Evolutionary conservation across 495 filamentous ascomycete species (phyloP), one percentile per base, ranked within the genome.

Genomic region (Daldinia concentrica): DNA sequence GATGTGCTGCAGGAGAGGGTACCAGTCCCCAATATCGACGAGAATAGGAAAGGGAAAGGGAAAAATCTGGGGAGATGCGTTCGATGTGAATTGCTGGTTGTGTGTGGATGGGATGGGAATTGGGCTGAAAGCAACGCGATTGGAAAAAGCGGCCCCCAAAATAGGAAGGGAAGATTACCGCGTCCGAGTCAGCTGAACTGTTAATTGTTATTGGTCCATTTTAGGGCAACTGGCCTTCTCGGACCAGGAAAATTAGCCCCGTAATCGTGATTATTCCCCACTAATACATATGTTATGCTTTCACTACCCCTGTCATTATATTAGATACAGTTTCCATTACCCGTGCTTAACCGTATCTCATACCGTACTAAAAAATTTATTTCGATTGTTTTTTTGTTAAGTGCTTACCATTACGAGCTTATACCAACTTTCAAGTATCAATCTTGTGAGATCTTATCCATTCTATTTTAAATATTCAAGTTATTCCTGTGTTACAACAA

Each of bases 51-150:
- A 73, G 65, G 66, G 62, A 65, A 69, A 61, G 55, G 24, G 9
- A 68, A 67, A 72, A 68, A 72, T 72, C 69, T 73, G 64, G 65
- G 65, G 65, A 73, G 65, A 68, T 65, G 64, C 64, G 60, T 48
- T 68, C 48, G 61, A 68, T 62, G 58, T 59, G 57, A 32, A 60
- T 48, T 32, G 57, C 57, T 60, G 62, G 62, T 58, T 58, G 52
- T 30, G 27, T 43, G 62, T 65, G 39, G 50, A 39, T 27, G 30
- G 55, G 61, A 64, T 60, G 55, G 56, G 58, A 72, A 60, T 63
- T 68, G 65, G 65, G 70, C 65, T 73, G 61, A 73, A 68, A 68
- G 26, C 56, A 36, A 70, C 55, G 48, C 64, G 70, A 64, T 61
- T 72, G 59, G 62, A 66, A 72, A 66, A 72, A 60, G 55, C 37